Conservation (phyloP, 106 monocot species). For the Dendrobium chrysotoxum region DNA sequence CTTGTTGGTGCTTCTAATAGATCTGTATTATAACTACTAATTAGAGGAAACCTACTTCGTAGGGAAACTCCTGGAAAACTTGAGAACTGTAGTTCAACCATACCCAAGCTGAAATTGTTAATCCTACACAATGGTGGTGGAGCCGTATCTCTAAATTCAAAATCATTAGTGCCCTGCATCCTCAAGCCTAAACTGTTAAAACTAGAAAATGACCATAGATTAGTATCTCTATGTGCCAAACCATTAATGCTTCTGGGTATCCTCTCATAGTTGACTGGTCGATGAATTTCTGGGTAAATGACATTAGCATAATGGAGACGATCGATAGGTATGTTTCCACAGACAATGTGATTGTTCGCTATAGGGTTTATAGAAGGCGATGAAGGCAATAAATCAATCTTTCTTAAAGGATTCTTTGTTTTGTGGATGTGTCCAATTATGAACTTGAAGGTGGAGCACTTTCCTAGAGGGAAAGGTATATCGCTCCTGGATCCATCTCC, state of each 20-base stretch:
- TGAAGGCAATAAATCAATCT: background rate
- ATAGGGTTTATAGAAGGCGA: too few species aligned
- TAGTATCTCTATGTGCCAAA: background rate
- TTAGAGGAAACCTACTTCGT: background rate
- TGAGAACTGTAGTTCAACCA: too few species aligned
- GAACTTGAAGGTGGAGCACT: conserved; percentile 31
- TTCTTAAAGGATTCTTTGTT: background rate
- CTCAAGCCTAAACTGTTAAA: background rate
- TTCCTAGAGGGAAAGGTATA: conserved; percentile 18
- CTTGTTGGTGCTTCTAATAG: background rate
- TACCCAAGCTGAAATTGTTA: too few species aligned
- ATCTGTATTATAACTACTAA: background rate
- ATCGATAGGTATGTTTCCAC: background rate
- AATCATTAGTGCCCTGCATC: background rate
- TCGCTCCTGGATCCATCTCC: conserved; percentile 26
- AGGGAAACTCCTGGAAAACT: background rate
- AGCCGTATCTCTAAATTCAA: too few species aligned
- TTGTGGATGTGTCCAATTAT: background rate
- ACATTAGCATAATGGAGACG: background rate
- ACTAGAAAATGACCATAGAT: background rate
- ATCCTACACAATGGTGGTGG: too few species aligned
- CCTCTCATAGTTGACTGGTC: background rate
- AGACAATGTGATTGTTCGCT: background rate
- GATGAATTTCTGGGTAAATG: background rate
- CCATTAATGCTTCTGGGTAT: background rate